These are phyloP conservation scores for Pestalotiopsis sp. DNA, from an alignment of 2,329 filamentous ascomycete genomes.

Conservation along the genomic window DNA sequence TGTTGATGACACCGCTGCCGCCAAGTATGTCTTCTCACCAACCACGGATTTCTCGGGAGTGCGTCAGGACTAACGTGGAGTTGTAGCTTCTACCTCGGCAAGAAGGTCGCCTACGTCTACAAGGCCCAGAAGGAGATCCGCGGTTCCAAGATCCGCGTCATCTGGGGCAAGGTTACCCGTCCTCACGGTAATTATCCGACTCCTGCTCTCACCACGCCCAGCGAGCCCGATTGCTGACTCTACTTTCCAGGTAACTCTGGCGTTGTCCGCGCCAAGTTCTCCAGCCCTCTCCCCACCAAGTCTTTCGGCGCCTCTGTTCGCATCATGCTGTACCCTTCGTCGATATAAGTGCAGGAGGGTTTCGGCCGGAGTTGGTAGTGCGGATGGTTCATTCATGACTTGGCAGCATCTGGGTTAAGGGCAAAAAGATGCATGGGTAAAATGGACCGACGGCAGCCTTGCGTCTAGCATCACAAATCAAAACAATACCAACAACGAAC, in stretches of 20 bases:
- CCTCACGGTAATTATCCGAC: conserved; percentile 74
- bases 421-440: conserved; percentile 46
- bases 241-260: conserved; percentile 81
- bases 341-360: conserved; percentile 73
- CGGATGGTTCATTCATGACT: conserved; percentile 58
- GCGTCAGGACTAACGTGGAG: conserved; percentile 22
- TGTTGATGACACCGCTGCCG: conserved; percentile 86
- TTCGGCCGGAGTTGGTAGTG: conserved; percentile 64
- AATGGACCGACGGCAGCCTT: conserved; percentile 32
- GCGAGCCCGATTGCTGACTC: conserved; percentile 17
- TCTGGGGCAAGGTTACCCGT: conserved; percentile 98
- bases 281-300: conserved; percentile 92
- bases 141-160: conserved; percentile 97
- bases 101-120: conserved; percentile 99
- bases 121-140: conserved; percentile 92
- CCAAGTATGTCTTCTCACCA: conserved; percentile 65
- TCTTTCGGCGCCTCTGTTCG: conserved; percentile 95
- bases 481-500: conserved; percentile 35
- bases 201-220: background rate
- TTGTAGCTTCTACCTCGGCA: conserved; percentile 89
- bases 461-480: conserved; percentile 39
- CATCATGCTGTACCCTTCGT: conserved; percentile 97
- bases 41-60: background rate
- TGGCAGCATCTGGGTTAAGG: conserved; percentile 51
- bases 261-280: conserved; percentile 97